Conservation (phyloP, 2,329 filamentous ascomycete species). For the Aspergillus cejpii region DNA sequence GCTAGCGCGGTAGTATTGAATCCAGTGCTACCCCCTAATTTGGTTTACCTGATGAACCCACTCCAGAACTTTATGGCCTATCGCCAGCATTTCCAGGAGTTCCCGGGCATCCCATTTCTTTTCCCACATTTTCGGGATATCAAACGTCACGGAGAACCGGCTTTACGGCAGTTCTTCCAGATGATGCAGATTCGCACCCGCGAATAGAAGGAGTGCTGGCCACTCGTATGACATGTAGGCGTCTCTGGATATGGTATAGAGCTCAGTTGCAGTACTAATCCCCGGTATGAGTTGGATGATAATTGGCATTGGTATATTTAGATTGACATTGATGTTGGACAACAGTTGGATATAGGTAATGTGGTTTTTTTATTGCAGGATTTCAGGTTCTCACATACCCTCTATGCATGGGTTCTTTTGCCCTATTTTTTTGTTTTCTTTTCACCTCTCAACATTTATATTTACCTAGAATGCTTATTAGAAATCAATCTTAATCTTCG, state of each 20-base stretch:
- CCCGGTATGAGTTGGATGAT: not conserved
- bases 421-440: not conserved
- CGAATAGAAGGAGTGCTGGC: constrained; percentile 20
- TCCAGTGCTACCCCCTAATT: constrained; percentile 20
- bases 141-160: constrained; percentile 23
- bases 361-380: no score
- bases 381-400: not conserved
- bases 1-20: constrained; percentile 18
- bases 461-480: no score
- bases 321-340: not conserved
- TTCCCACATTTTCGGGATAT: constrained; percentile 34
- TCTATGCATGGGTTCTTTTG: not conserved
- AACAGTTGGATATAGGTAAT: not conserved
- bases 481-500: no score
- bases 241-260: not conserved
- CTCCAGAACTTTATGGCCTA: constrained; percentile 33
- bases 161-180: constrained; percentile 26
- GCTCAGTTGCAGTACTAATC: not conserved
- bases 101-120: constrained; percentile 37
- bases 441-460: no score
- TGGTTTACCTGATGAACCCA: constrained; percentile 25
- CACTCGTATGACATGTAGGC: not conserved
- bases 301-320: not conserved
- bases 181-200: constrained; percentile 17
- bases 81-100: constrained; percentile 26